These are phyloP conservation scores for Yamadazyma olivae DNA, from an alignment of 805 yeast genomes.

Conservation along the genomic window DNA sequence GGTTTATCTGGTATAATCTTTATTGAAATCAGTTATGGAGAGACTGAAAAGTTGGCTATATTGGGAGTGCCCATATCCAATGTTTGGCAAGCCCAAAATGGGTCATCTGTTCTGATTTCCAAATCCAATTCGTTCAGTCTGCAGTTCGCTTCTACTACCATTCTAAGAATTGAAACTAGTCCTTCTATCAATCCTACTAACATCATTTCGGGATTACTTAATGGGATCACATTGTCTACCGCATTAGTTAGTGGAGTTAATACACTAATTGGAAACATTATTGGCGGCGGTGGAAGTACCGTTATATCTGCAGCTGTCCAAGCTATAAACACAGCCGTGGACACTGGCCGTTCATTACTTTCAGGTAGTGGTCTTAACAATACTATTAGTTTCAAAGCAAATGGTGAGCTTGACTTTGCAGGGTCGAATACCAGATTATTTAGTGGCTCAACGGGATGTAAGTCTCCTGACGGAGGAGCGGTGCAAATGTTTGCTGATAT, in stretches of 20 bases:
- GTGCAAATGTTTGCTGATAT: slow-evolving; percentile 11
- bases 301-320: not conserved
- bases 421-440: slow-evolving; percentile 4
- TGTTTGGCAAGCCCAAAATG: not conserved
- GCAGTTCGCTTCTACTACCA: slow-evolving; percentile 1
- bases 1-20: slow-evolving; percentile 1
- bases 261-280: not conserved
- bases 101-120: slow-evolving; percentile 4
- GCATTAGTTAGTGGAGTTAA: not conserved
- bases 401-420: not conserved
- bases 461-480: slow-evolving; percentile 6
- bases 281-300: not conserved
- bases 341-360: not conserved
- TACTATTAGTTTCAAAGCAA: slow-evolving; percentile 1
- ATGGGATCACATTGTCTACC: not conserved
- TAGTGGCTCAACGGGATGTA: slow-evolving; percentile 10
- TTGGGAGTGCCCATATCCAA: slow-evolving; percentile 5
- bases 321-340: not conserved
- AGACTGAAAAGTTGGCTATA: not conserved
- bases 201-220: not conserved
- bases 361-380: not conserved
- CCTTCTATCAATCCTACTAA: not conserved
- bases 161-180: not conserved
- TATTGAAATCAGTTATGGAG: slow-evolving; percentile 4
- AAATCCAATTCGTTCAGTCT: slow-evolving; percentile 7